These are phyloP conservation scores for Urostyla sp. DNA, from an alignment of 73 alveolate species.

Conservation along the genomic window DNA sequence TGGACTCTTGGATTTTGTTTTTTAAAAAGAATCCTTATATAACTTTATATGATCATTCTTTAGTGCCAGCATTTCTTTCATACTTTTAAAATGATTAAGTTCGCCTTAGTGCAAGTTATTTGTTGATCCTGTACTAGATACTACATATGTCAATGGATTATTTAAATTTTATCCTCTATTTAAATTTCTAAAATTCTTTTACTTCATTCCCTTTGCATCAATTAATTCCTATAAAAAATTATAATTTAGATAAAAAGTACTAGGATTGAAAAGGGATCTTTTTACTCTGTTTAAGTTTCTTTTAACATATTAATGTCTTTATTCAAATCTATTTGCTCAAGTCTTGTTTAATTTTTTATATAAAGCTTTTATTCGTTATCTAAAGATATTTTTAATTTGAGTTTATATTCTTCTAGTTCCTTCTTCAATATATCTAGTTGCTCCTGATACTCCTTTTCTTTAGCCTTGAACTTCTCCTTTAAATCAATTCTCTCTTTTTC, in stretches of 20 bases:
- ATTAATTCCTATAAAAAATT: slow-evolving; percentile 14
- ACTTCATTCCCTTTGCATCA: slow-evolving; percentile 11
- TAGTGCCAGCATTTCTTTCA: slow-evolving; percentile 42
- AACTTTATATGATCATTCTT: slow-evolving; percentile 30
- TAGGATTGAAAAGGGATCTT: too few species aligned
- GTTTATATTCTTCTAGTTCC: slow-evolving; percentile 15
- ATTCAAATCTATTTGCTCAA: too few species aligned
- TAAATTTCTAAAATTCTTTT: slow-evolving; percentile 16
- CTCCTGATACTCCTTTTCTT: slow-evolving; percentile 19
- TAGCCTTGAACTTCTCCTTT: background rate
- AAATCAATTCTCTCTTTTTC: background rate
- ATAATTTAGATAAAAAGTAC: background rate
- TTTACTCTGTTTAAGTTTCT: too few species aligned
- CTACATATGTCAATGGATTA: background rate
- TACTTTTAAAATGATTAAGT: slow-evolving; percentile 15
- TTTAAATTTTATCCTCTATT: background rate
- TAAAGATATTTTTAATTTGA: background rate
- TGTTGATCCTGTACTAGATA: slow-evolving; percentile 43
- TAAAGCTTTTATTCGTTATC: slow-evolving; percentile 18
- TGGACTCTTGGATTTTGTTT: slow-evolving; percentile 29
- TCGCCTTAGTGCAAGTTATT: slow-evolving; percentile 28
- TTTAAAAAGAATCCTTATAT: slow-evolving; percentile 30
- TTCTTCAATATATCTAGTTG: background rate
- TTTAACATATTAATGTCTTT: too few species aligned
- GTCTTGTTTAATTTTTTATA: background rate